These are phyloP conservation scores for Hydnomerulius pinastri DNA, from an alignment of 768 basidiomycete species.

Conservation along the genomic window DNA sequence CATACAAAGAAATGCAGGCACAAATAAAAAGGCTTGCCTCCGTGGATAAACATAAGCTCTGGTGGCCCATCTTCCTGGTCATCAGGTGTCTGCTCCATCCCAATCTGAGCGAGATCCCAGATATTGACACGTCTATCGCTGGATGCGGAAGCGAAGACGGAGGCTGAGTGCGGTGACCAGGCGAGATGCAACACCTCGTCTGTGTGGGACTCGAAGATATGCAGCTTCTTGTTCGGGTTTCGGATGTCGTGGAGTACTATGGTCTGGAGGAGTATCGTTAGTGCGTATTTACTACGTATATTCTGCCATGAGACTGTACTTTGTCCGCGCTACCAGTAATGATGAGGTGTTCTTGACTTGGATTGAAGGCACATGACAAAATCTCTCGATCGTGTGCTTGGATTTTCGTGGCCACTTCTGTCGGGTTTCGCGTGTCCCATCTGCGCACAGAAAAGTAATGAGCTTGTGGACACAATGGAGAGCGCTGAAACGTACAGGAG, in stretches of 20 bases:
- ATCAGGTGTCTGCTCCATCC: conserved; percentile 95
- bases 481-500: conserved; percentile 67
- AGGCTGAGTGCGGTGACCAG: conserved; percentile 94
- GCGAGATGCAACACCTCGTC: conserved; percentile 93
- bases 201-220: conserved; percentile 89
- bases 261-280: conserved; percentile 52
- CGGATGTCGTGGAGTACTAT: conserved; percentile 88
- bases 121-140: conserved; percentile 92
- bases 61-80: conserved; percentile 99
- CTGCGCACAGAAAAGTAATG: conserved; percentile 41
- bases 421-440: conserved; percentile 86
- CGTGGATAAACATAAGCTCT: conserved; percentile 93
- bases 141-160: conserved; percentile 93
- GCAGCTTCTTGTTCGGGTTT: conserved; percentile 69
- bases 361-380: conserved; percentile 88
- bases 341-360: conserved; percentile 73
- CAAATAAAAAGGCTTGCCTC: conserved; percentile 53
- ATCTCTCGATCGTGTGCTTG: conserved; percentile 93
- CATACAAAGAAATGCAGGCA: background rate
- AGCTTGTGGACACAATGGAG: background rate
- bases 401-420: conserved; percentile 67
- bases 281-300: background rate
- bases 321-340: conserved; percentile 95
- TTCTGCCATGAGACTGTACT: conserved; percentile 45
- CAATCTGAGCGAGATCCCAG: conserved; percentile 92